phyloP scores from a whole-genome alignment of 78 protist genomes.

The Planoprotostelium fungivorum region DNA sequence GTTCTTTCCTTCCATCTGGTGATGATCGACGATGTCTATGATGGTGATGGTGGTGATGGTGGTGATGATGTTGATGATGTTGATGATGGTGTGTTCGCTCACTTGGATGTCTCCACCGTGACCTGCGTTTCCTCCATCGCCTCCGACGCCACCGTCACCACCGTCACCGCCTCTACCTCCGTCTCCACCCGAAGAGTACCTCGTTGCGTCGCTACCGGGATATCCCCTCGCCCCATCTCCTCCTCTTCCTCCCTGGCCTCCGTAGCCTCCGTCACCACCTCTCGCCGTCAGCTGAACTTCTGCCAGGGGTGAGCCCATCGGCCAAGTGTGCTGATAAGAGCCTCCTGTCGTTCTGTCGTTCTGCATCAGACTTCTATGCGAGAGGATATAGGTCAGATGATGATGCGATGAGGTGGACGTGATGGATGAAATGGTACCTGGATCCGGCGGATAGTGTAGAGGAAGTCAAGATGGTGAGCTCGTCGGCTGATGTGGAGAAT shows the following conservation, averaged over 20 bases:
- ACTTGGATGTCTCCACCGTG: neutral
- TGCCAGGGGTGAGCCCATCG: slow-evolving; percentile 13
- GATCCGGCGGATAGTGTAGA: neutral
- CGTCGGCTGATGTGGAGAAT: slow-evolving; percentile 7
- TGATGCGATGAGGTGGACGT: neutral
- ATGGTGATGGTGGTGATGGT: neutral
- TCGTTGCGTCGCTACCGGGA: slow-evolving; percentile 29
- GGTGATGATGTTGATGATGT: neutral
- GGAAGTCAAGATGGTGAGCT: neutral
- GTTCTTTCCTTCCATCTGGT: too few species aligned
- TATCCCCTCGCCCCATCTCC: slow-evolving; percentile 25
- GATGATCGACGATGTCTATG: neutral
- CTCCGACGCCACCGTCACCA: slow-evolving; percentile 35
- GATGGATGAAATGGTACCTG: too few species aligned
- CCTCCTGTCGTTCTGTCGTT: neutral
- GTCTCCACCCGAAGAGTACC: slow-evolving; percentile 21
- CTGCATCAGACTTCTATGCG: neutral
- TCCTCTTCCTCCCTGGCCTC: slow-evolving; percentile 5
- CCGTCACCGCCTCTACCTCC: slow-evolving; percentile 59
- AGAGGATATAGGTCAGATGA: neutral
- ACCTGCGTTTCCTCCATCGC: slow-evolving; percentile 9
- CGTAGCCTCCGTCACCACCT: slow-evolving; percentile 59
- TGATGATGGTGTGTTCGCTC: neutral
- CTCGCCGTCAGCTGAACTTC: slow-evolving; percentile 12
- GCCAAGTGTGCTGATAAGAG: slow-evolving; percentile 1